A percentile compares a stretch with the other conserved stretches of the same genome.
Evolutionary conservation across 768 basidiomycete species (phyloP).

Genomic region (Macrocybe gigantea): DNA sequence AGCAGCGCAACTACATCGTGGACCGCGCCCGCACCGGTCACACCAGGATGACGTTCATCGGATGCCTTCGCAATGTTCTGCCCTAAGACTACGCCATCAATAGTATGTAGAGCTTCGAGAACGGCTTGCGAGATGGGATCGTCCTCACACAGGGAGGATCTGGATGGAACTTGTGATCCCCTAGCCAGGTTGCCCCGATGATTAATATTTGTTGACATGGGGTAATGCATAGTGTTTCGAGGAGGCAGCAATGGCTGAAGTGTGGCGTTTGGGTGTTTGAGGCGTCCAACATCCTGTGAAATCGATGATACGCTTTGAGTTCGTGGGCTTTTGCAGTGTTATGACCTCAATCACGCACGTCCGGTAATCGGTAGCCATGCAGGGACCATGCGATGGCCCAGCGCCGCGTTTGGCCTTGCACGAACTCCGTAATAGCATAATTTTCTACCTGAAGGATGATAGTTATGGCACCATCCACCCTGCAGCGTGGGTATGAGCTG

Average conservation of each 20-base stretch:
- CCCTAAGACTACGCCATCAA: neutral
- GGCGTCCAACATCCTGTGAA: constrained; percentile 25
- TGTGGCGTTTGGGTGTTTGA: constrained; percentile 29
- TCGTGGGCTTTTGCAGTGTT: neutral
- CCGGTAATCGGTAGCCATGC: constrained; percentile 55
- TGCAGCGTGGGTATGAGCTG: constrained; percentile 1
- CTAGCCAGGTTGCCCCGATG: neutral
- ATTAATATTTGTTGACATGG: constrained; percentile 13
- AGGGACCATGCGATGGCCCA: constrained; percentile 93
- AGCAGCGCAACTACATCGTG: constrained; percentile 18
- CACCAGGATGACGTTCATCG: neutral
- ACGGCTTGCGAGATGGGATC: neutral
- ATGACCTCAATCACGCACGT: constrained; percentile 45
- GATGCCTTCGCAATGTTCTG: too few species aligned
- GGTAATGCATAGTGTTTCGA: constrained; percentile 49
- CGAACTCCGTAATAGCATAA: constrained; percentile 79
- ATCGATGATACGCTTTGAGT: neutral
- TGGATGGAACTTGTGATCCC: neutral
- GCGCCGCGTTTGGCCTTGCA: constrained; percentile 84
- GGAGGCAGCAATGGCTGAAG: constrained; percentile 51
- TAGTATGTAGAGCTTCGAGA: neutral
- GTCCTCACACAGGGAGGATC: too few species aligned
- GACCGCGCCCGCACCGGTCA: neutral
- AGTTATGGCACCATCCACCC: neutral
- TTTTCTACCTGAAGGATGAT: constrained; percentile 60